Conservation (phyloP, 306 rosid species). For the Bauhinia variegata region DNA sequence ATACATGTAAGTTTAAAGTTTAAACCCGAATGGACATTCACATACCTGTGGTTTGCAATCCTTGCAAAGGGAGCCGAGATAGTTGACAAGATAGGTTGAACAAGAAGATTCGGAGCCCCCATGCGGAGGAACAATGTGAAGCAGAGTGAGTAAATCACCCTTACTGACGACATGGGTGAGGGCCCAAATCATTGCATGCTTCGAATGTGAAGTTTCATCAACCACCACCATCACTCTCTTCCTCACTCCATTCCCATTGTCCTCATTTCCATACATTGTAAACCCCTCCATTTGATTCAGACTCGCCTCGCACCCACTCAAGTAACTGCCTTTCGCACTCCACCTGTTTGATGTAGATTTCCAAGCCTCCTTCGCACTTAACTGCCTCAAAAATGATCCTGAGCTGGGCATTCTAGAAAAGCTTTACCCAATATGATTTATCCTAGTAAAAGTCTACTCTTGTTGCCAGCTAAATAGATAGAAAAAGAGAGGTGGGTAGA, state of each 20-base stretch:
- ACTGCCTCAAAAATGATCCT: constrained; percentile 63
- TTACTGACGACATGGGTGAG: constrained; percentile 76
- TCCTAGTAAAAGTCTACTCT: constrained; percentile 12
- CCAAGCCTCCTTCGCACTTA: constrained; percentile 65
- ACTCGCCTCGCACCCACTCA: constrained; percentile 46
- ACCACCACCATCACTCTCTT: constrained; percentile 95
- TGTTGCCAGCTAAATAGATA: constrained; percentile 27
- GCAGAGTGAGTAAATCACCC: constrained; percentile 88
- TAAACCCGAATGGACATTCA: neutral
- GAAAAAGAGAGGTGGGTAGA: constrained; percentile 23
- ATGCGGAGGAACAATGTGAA: constrained; percentile 62
- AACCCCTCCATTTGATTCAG: constrained; percentile 63
- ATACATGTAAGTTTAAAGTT: neutral
- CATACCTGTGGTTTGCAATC: constrained; percentile 91
- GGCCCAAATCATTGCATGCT: constrained; percentile 95
- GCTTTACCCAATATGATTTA: neutral
- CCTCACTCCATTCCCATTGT: constrained; percentile 56
- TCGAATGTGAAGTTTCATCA: constrained; percentile 74
- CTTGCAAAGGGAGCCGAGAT: constrained; percentile 83
- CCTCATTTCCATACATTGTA: constrained; percentile 54
- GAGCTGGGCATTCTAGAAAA: constrained; percentile 49
- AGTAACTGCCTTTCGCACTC: constrained; percentile 47
- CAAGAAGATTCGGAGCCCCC: constrained; percentile 45
- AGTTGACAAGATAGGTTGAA: constrained; percentile 65
- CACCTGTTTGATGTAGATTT: constrained; percentile 70